Conservation (phyloP, 768 basidiomycete species). For the Suillus fuscotomentosus region DNA sequence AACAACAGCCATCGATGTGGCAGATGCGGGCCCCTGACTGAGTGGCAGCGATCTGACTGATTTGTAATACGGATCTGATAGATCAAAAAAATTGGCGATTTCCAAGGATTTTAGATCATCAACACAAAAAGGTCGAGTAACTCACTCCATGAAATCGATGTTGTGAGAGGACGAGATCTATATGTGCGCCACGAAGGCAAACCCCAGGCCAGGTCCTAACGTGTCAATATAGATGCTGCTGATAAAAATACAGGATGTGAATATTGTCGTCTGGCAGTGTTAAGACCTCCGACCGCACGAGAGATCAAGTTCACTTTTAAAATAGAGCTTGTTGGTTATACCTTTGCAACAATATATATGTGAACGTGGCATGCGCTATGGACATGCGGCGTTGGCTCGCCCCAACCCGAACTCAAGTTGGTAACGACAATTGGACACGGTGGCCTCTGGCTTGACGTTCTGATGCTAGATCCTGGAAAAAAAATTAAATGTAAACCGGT, state of each 20-base stretch:
- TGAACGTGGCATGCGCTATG: not conserved
- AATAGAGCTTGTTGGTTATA: not conserved
- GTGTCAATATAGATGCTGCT: not conserved
- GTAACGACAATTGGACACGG: not conserved
- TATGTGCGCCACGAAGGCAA: not conserved
- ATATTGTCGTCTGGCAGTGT: not conserved
- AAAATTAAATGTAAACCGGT: not conserved
- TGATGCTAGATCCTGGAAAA: not conserved
- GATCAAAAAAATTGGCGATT: too few species aligned
- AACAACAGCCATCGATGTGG: not conserved
- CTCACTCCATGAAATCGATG: not conserved
- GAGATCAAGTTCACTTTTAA: not conserved
- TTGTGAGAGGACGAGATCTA: not conserved
- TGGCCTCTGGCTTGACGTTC: not conserved
- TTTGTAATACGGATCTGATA: not conserved
- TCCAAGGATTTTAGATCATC: not conserved
- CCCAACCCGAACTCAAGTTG: constrained; percentile 8
- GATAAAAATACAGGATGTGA: not conserved
- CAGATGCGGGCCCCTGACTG: not conserved
- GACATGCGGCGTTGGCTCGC: not conserved
- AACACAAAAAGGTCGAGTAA: not conserved
- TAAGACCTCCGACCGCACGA: not conserved
- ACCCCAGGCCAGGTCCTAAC: not conserved
- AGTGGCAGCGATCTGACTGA: not conserved
- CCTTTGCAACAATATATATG: not conserved